These are phyloP conservation scores for Halophytophthora batemanensis DNA, from an alignment of 352 stramenopile genomes.

Conservation along the genomic window DNA sequence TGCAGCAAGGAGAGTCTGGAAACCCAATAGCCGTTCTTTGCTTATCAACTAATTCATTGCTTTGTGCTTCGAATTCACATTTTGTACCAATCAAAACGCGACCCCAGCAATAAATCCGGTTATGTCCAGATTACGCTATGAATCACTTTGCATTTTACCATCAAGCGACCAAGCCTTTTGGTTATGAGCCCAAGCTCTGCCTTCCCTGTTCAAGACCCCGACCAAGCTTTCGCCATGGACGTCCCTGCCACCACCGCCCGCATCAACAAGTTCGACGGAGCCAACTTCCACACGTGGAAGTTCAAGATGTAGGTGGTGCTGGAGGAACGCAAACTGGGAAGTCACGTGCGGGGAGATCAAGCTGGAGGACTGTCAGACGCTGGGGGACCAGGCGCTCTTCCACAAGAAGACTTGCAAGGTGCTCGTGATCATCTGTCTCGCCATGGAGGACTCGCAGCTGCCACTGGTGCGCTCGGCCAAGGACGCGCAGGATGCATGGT, in stretches of 20 bases:
- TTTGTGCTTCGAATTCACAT: too few species aligned
- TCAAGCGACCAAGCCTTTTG: conserved; percentile 11
- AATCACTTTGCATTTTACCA: conserved; percentile 11
- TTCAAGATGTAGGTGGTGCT: conserved; percentile 31
- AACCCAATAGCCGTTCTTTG: too few species aligned
- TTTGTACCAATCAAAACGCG: too few species aligned
- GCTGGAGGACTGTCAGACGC: conserved; percentile 12
- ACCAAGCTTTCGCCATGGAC: conserved; percentile 15
- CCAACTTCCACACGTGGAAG: conserved; percentile 24
- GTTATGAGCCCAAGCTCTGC: conserved; percentile 22
- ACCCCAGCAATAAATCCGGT: too few species aligned
- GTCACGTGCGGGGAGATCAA: conserved; percentile 12
- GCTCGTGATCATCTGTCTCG: conserved; percentile 12
- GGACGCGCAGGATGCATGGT: conserved; percentile 16
- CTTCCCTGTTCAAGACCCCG: conserved; percentile 8
- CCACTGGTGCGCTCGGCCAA: conserved; percentile 13
- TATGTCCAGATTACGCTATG: too few species aligned
- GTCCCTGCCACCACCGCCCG: conserved; percentile 1
- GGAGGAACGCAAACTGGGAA: conserved; percentile 23
- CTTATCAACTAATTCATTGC: too few species aligned
- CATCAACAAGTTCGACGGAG: conserved; percentile 24
- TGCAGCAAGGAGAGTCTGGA: too few species aligned
- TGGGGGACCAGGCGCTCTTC: conserved; percentile 4
- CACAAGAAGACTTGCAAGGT: conserved; percentile 8
- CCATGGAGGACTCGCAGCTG: conserved; percentile 20